These are phyloP conservation scores for Cymbidium sinense DNA, from an alignment of 106 monocot genomes.

Conservation along the genomic window DNA sequence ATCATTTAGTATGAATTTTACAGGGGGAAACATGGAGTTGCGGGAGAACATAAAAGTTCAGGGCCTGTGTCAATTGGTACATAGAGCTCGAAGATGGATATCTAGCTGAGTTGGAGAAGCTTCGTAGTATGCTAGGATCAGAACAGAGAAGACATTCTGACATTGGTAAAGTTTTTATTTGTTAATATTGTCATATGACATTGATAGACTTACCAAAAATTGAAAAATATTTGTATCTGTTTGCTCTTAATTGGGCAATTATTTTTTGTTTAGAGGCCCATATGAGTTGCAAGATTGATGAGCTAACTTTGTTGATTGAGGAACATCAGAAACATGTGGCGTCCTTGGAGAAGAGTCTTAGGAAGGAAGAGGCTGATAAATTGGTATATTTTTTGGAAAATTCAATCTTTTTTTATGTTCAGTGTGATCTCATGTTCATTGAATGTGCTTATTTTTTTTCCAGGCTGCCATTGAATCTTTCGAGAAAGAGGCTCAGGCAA, in stretches of 20 bases:
- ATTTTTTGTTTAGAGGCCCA: slow-evolving; percentile 6
- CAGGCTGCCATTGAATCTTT: slow-evolving; percentile 51
- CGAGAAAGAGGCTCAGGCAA: slow-evolving; percentile 50
- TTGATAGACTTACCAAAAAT: background rate
- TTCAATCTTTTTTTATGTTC: background rate
- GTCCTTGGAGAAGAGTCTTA: slow-evolving; percentile 14
- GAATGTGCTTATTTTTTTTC: background rate
- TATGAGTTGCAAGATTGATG: slow-evolving; percentile 11
- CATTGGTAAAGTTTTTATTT: slow-evolving; percentile 24
- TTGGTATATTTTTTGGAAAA: slow-evolving; percentile 11
- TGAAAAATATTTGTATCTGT: background rate
- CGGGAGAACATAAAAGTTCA: slow-evolving; percentile 78
- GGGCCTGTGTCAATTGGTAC: slow-evolving; percentile 63
- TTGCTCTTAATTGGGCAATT: background rate
- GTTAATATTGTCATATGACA: background rate
- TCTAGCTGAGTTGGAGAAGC: slow-evolving; percentile 38
- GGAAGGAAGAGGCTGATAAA: slow-evolving; percentile 16
- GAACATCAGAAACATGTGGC: slow-evolving; percentile 7
- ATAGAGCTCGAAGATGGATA: slow-evolving; percentile 56
- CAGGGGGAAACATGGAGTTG: slow-evolving; percentile 64
- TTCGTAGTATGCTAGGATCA: slow-evolving; percentile 21
- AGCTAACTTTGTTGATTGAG: slow-evolving; percentile 7
- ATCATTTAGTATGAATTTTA: background rate
- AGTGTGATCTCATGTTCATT: background rate
- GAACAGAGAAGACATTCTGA: slow-evolving; percentile 43